Conservation (phyloP, 306 rosid species). For the Citrullus amarus region DNA sequence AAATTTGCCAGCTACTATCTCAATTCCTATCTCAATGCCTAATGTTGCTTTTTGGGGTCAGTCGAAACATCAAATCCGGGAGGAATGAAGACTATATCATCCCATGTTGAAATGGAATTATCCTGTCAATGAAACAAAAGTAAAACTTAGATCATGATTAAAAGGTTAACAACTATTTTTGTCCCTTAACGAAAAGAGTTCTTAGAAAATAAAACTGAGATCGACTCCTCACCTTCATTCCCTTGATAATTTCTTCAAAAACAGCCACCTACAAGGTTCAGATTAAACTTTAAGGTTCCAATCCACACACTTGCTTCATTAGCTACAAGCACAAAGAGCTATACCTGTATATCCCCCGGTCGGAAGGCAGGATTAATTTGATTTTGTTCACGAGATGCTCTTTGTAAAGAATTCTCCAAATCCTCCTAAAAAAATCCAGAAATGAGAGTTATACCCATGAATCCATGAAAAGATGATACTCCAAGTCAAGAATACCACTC, state of each 20-base stretch:
- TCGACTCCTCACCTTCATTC: constrained; percentile 62
- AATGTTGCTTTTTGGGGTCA: constrained; percentile 29
- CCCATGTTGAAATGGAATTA: constrained; percentile 45
- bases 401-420: constrained; percentile 52
- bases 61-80: constrained; percentile 78
- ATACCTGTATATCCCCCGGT: constrained; percentile 78
- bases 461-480: constrained; percentile 5
- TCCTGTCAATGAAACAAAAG: constrained; percentile 36
- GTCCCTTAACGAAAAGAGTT: not conserved
- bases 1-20: not conserved
- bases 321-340: not conserved
- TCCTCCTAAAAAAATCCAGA: constrained; percentile 53
- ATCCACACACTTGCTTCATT: constrained; percentile 9
- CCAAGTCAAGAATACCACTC: not conserved
- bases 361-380: constrained; percentile 43
- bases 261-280: constrained; percentile 52
- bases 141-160: not conserved
- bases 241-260: constrained; percentile 81
- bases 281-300: constrained; percentile 7
- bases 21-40: not conserved
- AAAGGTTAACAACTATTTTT: not conserved
- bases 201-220: not conserved
- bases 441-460: constrained; percentile 1
- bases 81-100: constrained; percentile 77
- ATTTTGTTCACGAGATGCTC: constrained; percentile 58